phyloP scores from a whole-genome alignment of 306 rosid species.

The Adenanthera pavonina region DNA sequence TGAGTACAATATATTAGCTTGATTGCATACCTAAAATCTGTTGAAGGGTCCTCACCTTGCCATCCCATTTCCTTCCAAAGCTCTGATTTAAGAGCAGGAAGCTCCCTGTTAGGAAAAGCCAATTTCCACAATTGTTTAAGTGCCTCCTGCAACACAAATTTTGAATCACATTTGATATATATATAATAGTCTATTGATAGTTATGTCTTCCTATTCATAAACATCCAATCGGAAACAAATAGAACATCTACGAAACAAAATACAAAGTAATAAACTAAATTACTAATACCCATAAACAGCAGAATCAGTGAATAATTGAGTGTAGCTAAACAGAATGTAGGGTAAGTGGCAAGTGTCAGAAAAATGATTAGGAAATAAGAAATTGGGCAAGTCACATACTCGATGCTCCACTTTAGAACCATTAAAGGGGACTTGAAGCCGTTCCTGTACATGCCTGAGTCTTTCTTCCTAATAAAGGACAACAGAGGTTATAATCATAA shows the following conservation, averaged over 20 bases:
- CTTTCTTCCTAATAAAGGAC: constrained; percentile 74
- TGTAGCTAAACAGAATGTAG: neutral
- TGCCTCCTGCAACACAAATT: constrained; percentile 67
- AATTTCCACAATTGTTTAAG: constrained; percentile 80
- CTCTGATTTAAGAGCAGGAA: constrained; percentile 85
- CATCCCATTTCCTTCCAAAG: constrained; percentile 99
- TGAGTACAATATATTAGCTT: constrained; percentile 24
- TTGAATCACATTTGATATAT: neutral
- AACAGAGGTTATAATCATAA: neutral
- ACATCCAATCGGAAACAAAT: neutral
- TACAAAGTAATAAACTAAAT: neutral
- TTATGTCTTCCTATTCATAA: constrained; percentile 20
- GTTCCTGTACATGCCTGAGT: constrained; percentile 57
- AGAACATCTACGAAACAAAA: constrained; percentile 17
- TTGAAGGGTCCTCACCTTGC: constrained; percentile 98
- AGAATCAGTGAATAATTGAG: constrained; percentile 8
- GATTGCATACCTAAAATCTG: constrained; percentile 85
- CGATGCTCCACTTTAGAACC: constrained; percentile 85
- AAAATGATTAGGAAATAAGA: constrained; percentile 12
- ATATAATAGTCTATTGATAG: neutral
- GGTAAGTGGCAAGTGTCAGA: constrained; percentile 18
- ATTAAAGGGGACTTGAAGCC: constrained; percentile 88
- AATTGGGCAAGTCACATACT: constrained; percentile 53
- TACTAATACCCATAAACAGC: constrained; percentile 1
- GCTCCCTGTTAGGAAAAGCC: constrained; percentile 85